phyloP scores from a whole-genome alignment of 2,329 filamentous ascomycete species.

The Cordyceps cicadae region DNA sequence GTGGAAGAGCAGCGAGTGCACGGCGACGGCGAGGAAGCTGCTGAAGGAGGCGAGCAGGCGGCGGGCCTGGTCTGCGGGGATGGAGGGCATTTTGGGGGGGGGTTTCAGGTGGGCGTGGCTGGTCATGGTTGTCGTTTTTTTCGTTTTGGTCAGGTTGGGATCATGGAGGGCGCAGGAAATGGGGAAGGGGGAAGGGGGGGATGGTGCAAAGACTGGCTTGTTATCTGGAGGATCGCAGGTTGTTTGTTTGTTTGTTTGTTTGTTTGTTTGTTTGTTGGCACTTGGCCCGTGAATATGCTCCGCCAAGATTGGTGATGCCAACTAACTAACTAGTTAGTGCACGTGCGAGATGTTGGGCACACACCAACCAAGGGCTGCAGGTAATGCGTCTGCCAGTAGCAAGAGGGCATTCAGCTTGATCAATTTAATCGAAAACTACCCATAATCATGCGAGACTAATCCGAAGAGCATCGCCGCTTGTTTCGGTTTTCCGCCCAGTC shows the following conservation, averaged over 20 bases:
- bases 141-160: not conserved
- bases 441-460: no score
- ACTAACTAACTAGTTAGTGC: not conserved
- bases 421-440: no score
- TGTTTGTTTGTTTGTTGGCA: no score
- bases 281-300: not conserved
- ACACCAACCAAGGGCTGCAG: not conserved
- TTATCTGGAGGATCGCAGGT: not conserved
- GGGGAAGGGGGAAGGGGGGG: no score
- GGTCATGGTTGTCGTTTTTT: not conserved
- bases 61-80: conserved; percentile 36
- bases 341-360: not conserved
- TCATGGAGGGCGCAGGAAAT: no score
- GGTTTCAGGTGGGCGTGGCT: not conserved
- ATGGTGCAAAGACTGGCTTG: not conserved
- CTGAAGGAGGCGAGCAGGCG: conserved; percentile 61
- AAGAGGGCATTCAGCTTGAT: no score
- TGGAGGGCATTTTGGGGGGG: conserved; percentile 11
- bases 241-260: not conserved
- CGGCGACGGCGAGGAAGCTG: conserved; percentile 71
- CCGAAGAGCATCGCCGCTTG: no score
- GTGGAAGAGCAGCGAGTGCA: conserved; percentile 81
- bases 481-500: no score
- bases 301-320: conserved; percentile 6
- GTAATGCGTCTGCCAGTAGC: not conserved